Conservation (phyloP, 1,139 yeast genomes). For the Taphrina confusa region DNA sequence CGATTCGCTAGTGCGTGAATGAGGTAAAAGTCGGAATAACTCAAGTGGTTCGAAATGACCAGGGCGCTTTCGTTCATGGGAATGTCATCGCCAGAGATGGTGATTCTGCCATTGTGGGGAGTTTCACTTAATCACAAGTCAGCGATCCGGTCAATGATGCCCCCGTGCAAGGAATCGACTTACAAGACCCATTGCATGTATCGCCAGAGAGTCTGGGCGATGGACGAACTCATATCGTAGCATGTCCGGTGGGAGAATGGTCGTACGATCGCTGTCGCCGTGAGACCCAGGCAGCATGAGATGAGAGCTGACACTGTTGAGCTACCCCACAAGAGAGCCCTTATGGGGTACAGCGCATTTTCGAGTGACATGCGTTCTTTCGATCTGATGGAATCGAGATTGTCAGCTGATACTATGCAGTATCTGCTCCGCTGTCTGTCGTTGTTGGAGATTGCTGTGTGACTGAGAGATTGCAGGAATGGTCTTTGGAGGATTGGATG, state of each 20-base stretch:
- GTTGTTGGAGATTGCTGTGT: no score
- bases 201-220: conserved; percentile 23
- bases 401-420: no score
- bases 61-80: conserved; percentile 31
- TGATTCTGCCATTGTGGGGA: conserved; percentile 20
- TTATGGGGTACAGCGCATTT: conserved; percentile 6
- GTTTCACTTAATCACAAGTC: neutral
- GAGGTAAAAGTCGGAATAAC: conserved; percentile 35
- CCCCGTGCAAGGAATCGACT: no score
- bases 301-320: conserved; percentile 12
- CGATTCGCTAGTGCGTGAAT: conserved; percentile 40
- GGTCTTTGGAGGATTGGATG: no score
- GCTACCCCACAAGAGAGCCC: conserved; percentile 16
- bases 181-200: conserved; percentile 32
- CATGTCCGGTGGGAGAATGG: conserved; percentile 24
- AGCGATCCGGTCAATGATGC: no score
- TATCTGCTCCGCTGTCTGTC: no score
- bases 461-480: no score
- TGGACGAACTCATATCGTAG: conserved; percentile 24
- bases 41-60: conserved; percentile 35
- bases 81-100: conserved; percentile 34
- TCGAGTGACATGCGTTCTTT: conserved; percentile 5
- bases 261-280: conserved; percentile 26
- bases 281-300: conserved; percentile 22
- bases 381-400: no score